These are phyloP conservation scores for Mesembryanthemum crystallinum DNA, from an alignment of 148 eudicot genomes.

Conservation along the genomic window DNA sequence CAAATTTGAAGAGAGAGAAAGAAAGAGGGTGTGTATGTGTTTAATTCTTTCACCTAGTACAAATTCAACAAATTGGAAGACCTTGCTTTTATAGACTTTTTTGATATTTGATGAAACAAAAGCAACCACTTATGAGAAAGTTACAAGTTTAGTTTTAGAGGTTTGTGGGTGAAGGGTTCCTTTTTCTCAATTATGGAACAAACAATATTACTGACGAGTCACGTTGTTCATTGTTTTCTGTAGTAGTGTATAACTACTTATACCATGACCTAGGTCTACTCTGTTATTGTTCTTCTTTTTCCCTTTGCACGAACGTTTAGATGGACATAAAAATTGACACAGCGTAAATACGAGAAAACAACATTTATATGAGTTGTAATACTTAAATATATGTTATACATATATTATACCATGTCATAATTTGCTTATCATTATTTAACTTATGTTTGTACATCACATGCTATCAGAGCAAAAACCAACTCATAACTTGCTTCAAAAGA, in stretches of 20 bases:
- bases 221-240: slow-evolving; percentile 1
- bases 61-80: not conserved
- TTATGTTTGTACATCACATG: no score
- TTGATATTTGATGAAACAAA: slow-evolving; percentile 9
- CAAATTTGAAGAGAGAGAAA: not conserved
- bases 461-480: no score
- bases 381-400: no score
- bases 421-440: no score
- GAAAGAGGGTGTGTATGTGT: no score
- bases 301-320: no score
- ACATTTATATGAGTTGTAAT: no score
- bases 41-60: slow-evolving; percentile 21
- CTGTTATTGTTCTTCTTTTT: no score
- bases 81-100: not conserved
- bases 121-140: not conserved
- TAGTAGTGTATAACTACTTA: slow-evolving; percentile 8
- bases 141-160: not conserved
- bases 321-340: no score
- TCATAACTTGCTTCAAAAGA: no score
- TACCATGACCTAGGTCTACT: not conserved
- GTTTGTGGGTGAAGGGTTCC: not conserved
- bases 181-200: not conserved
- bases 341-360: no score
- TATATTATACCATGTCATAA: no score
- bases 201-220: not conserved